Evolutionary conservation across 352 stramenopile species (phyloP).

Genomic region (Phytophthora chlamydospora): DNA sequence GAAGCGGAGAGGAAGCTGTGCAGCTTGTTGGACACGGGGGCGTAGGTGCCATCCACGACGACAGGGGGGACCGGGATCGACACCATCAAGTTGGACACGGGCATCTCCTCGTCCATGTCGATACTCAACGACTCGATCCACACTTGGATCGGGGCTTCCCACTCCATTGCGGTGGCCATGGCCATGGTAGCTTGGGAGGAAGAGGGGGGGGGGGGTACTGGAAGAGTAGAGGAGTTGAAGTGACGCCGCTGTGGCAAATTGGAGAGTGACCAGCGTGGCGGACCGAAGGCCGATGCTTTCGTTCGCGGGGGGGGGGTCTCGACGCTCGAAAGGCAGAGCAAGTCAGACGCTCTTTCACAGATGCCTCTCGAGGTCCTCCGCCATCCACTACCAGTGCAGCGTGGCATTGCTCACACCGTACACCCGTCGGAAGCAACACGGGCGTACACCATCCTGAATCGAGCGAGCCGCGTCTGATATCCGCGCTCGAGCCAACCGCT

Average conservation of each 20-base stretch:
- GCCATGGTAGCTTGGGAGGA: constrained; percentile 6
- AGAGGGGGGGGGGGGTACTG: constrained; percentile 9
- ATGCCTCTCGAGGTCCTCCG: constrained; percentile 18
- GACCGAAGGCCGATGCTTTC: constrained; percentile 8
- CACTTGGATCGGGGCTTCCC: constrained; percentile 30
- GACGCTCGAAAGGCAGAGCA: constrained; percentile 16
- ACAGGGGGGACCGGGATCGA: constrained; percentile 10
- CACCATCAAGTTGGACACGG: constrained; percentile 6
- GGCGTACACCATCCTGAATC: neutral
- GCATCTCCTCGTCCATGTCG: constrained; percentile 33
- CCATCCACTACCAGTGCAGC: constrained; percentile 27
- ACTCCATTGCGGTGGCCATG: constrained; percentile 19
- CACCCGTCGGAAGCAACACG: too few species aligned
- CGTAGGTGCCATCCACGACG: constrained; percentile 4
- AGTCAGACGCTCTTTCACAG: constrained; percentile 37
- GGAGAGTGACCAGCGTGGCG: constrained; percentile 19
- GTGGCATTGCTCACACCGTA: constrained; percentile 10
- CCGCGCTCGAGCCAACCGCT: constrained; percentile 13
- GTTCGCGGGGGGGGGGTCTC: constrained; percentile 13
- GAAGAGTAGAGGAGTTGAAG: constrained; percentile 16
- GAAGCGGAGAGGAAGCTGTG: constrained; percentile 10
- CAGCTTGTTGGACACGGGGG: constrained; percentile 10
- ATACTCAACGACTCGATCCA: constrained; percentile 41
- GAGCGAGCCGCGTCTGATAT: constrained; percentile 22
- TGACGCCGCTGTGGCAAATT: constrained; percentile 35